Evolutionary conservation across 352 stramenopile genomes (phyloP).

Genomic region (Phytophthora pisi): DNA sequence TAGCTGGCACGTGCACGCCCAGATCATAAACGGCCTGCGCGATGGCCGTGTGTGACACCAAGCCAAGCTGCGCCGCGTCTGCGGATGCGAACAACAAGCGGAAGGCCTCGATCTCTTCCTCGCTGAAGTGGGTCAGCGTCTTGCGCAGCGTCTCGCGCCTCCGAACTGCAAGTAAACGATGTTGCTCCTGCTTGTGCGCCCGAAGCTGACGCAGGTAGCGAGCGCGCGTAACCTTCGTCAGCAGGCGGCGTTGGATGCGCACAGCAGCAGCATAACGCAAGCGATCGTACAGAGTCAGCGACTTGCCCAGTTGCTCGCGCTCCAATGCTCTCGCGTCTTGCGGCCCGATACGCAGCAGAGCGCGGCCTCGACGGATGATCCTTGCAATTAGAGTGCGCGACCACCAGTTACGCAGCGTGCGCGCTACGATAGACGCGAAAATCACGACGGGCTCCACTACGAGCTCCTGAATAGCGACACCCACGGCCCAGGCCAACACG

Average conservation of each 20-base stretch:
- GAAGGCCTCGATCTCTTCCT: constrained; percentile 72
- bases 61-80: constrained; percentile 63
- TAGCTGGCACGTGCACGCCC: constrained; percentile 56
- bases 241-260: constrained; percentile 64
- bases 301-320: constrained; percentile 35
- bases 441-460: constrained; percentile 62
- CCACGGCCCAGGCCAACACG: constrained; percentile 53
- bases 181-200: constrained; percentile 47
- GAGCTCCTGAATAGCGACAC: constrained; percentile 49
- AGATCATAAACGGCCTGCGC: constrained; percentile 77
- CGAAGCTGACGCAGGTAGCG: constrained; percentile 59
- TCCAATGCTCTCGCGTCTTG: constrained; percentile 20
- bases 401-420: constrained; percentile 72
- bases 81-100: constrained; percentile 63
- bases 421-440: constrained; percentile 51
- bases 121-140: constrained; percentile 66
- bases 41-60: constrained; percentile 74
- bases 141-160: constrained; percentile 51
- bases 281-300: constrained; percentile 69
- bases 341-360: constrained; percentile 50
- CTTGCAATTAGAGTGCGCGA: constrained; percentile 42
- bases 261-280: constrained; percentile 73
- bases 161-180: constrained; percentile 41
- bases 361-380: constrained; percentile 51
- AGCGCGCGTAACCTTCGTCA: constrained; percentile 55